phyloP scores from a whole-genome alignment of 2,329 filamentous ascomycete genomes.

The Aspergillus clavatus region DNA sequence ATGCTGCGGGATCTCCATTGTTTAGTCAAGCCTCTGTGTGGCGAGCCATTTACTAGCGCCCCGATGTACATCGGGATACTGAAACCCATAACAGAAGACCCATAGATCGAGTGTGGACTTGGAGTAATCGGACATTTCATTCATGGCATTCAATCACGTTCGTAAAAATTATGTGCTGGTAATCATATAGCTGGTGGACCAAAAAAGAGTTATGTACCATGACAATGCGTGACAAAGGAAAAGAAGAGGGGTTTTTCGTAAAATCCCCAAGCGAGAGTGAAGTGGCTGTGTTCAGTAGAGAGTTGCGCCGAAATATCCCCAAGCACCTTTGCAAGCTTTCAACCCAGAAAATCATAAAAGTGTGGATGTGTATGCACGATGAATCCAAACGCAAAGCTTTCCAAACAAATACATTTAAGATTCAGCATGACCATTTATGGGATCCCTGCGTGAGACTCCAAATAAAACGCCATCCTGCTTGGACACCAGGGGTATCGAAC shows the following conservation, averaged over 20 bases:
- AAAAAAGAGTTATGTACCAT: conserved; percentile 1
- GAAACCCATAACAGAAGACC: neutral
- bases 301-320: conserved; percentile 4
- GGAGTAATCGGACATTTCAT: neutral
- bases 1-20: conserved; percentile 46
- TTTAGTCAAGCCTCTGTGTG: conserved; percentile 25
- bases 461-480: conserved; percentile 14
- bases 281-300: neutral
- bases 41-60: neutral
- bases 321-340: neutral
- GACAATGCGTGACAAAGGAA: conserved; percentile 9
- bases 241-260: conserved; percentile 2
- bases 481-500: conserved; percentile 28
- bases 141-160: neutral
- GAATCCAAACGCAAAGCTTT: conserved; percentile 1
- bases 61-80: neutral
- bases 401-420: neutral
- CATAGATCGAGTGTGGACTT: neutral
- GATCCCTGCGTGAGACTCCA: neutral
- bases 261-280: neutral
- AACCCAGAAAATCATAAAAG: neutral
- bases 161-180: neutral
- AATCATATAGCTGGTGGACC: neutral
- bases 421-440: neutral
- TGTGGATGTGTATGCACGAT: neutral